Evolutionary conservation across 1,284 basidiomycete genomes (phyloP).

Genomic region (Lentinus polychrous): DNA sequence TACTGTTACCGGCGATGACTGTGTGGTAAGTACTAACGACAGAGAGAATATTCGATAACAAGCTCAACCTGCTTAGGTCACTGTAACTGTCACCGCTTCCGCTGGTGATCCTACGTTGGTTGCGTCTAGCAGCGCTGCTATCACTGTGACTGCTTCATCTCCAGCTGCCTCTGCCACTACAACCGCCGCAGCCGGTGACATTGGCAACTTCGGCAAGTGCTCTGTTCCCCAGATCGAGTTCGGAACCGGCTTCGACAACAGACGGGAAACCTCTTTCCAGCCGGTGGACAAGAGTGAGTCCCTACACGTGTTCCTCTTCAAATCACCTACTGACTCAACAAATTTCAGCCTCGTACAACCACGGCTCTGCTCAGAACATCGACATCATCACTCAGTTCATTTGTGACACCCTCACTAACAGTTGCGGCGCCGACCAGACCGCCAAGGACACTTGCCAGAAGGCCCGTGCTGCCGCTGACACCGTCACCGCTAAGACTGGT

Average conservation of each 20-base stretch:
- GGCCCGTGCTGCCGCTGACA: constrained; percentile 37
- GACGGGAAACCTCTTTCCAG: constrained; percentile 51
- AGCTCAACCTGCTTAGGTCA: constrained; percentile 5
- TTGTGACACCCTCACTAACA: constrained; percentile 46
- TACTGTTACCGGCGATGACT: constrained; percentile 8
- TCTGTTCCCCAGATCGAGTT: constrained; percentile 54
- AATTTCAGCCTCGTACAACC: constrained; percentile 35
- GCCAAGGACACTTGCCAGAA: constrained; percentile 42
- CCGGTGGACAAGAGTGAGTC: constrained; percentile 35
- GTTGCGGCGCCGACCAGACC: constrained; percentile 44
- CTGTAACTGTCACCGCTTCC: constrained; percentile 13
- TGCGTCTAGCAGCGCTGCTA: constrained; percentile 7
- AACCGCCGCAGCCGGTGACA: constrained; percentile 19
- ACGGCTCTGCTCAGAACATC: constrained; percentile 47
- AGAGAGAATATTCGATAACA: not conserved
- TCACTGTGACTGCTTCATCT: constrained; percentile 10
- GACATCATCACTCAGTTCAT: constrained; percentile 49
- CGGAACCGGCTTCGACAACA: constrained; percentile 48
- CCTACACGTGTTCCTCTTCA: not conserved
- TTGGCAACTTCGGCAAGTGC: constrained; percentile 53
- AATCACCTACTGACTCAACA: constrained; percentile 8
- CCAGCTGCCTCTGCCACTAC: constrained; percentile 15
- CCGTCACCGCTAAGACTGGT: constrained; percentile 37
- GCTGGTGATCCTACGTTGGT: constrained; percentile 11
- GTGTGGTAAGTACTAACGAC: constrained; percentile 12